Base-by-base conservation (phyloP, 257 asterid genomes). In the Asclepias syriaca region DNA sequence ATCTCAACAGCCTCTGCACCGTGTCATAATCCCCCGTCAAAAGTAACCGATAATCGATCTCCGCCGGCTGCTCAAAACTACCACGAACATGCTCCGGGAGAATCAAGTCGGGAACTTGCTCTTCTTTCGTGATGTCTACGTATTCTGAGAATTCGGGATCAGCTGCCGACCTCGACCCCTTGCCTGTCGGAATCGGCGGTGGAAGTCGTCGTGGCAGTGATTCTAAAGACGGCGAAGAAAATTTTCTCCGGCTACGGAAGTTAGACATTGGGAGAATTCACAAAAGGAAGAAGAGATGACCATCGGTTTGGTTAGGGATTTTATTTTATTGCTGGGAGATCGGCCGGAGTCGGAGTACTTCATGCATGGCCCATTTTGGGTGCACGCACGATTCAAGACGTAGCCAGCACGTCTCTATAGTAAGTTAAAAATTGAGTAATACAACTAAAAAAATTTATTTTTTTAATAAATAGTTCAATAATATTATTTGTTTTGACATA, bases 21-120 rank as follows among this genome's bases (percentile, higher is more conserved):
- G 87, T 49, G 2, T 75, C 82, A 0, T 48, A 37, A 0, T 82
- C 84, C 77, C 80, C 70, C 4, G 3, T 21, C 8, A 64, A 10
- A 39, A 89, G 61, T 15, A 80, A 77, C 40, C 43, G 66, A 72
- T 82, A 86, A 61, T 71, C 70, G 68, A 88, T 75, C 9, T 82
- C 84, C 46, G 50, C 82, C 2, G 81, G 85, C 21, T 56, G 65
- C 72, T 51, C 66, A 74, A 46, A 69, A 43, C 55, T 74, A 29
- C 46, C 79, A 24, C 59, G 5, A 51, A 15, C 68, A 58, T 73
- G 73, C 43, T 73, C 73, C 1, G 89, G 89, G 69, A 88, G 92
- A 45, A 39, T 72, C 39, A 90, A 78, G 27, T 75, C 75, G 2
- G 95, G 96, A 55, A 85, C 78, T n/a, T 43, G 71, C 21, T 37